These are phyloP conservation scores for Penicillium italicum DNA, from an alignment of 2,329 filamentous ascomycete species.

Conservation along the genomic window DNA sequence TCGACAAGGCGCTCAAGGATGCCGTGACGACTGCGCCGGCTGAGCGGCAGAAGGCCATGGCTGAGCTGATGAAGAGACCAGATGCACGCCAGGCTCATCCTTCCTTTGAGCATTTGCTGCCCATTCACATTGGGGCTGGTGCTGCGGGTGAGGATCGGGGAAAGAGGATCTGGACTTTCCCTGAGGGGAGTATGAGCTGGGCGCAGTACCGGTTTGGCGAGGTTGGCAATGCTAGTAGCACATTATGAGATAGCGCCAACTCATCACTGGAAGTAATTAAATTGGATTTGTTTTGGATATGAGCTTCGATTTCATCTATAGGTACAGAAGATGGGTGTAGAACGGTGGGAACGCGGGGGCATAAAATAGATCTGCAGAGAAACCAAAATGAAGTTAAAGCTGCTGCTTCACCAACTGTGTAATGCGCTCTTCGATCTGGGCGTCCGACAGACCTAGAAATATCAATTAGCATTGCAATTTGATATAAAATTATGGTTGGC, in stretches of 20 bases:
- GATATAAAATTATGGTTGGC: not conserved
- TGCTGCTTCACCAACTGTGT: constrained; percentile 58
- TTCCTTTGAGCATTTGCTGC: constrained; percentile 60
- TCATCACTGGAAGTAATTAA: not conserved
- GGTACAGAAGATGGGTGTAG: constrained; percentile 33
- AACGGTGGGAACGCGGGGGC: constrained; percentile 25
- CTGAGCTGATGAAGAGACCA: constrained; percentile 45
- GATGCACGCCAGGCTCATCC: constrained; percentile 62
- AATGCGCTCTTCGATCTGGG: constrained; percentile 67
- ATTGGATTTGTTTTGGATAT: constrained; percentile 10
- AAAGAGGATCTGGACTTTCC: constrained; percentile 47
- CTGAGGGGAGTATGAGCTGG: constrained; percentile 54
- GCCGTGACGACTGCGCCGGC: constrained; percentile 52
- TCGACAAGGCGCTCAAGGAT: constrained; percentile 65
- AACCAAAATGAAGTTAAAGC: constrained; percentile 28
- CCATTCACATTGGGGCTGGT: constrained; percentile 56
- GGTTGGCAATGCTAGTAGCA: constrained; percentile 21
- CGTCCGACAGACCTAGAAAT: constrained; percentile 59
- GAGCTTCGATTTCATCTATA: constrained; percentile 38
- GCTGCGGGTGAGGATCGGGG: constrained; percentile 51
- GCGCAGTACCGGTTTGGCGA: constrained; percentile 53
- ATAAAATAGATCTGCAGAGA: constrained; percentile 20
- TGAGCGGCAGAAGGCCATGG: constrained; percentile 45
- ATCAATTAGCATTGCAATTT: constrained; percentile 11
- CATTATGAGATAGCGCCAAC: not conserved